Base-by-base conservation (phyloP, 164 flowering plant genomes). In the Vitis vinifera region DNA sequence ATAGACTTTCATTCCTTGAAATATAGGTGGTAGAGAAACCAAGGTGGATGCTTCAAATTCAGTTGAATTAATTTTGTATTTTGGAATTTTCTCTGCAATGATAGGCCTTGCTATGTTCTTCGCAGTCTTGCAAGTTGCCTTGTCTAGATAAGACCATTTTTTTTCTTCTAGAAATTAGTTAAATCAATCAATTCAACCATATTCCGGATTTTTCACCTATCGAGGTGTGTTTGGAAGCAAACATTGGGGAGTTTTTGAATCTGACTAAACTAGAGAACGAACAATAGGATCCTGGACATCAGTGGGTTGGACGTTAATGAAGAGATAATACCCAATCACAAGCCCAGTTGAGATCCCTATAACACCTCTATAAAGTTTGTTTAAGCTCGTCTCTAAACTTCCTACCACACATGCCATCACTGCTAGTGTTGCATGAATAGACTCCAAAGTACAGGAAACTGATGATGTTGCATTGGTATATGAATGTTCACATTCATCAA, bases 181-280 rank as follows among this genome's bases (percentile, higher is more conserved):
- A n/a, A 95, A 85, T 98, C 99, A 96, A 73, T 96, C 99, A 83
- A 96, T 70, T 57, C 99, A 93, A 75, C 93, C 98, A 79, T 76
- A 93, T 64, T 96, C 98, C 49, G 98, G 99, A 77, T 80, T 85
- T 78, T 96, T 96, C 69, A 96, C 93, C 99, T 98, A 93, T 3
- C 81, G 63, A 10, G 99, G 99, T 77, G 93, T 90, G 74, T 96
- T 97, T 23, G 95, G 91, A 74, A 96, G 84, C 79, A 93, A 30
- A 9, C 79, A 74, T 72, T 85, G 87, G 83, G 93, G 70, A 66
- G 82, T 72, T 55, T 82, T 16, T 16, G 90, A 29, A 70, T 96
- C 98, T 77, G 81, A 92, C 81, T 93, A 97, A 23, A 79, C 90
- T 79, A 93, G 81, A 16, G 98, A 98, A 27, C 84, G 90, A 67